phyloP scores from a whole-genome alignment of 2,329 filamentous ascomycete genomes.

The Monilinia fructicola region DNA sequence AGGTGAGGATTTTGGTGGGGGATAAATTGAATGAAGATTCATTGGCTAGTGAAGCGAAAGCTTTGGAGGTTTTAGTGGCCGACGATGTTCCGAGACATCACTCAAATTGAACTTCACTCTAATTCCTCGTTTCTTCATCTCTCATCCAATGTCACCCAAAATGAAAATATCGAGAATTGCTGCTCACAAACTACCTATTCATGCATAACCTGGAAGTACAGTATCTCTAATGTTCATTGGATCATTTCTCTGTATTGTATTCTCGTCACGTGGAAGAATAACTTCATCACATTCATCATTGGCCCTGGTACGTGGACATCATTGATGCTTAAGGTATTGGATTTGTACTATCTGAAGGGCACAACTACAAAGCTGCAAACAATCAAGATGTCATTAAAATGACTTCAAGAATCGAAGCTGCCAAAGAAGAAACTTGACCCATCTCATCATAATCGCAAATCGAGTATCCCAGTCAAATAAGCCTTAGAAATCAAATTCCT shows the following conservation, averaged over 20 bases:
- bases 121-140: background rate
- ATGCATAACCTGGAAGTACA: too few relatives aligned
- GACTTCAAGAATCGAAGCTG: constrained; percentile 14
- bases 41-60: constrained; percentile 14
- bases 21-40: background rate
- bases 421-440: constrained; percentile 18
- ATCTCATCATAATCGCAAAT: constrained; percentile 20
- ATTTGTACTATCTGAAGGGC: constrained; percentile 18
- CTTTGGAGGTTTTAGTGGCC: background rate
- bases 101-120: background rate
- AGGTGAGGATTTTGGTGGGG: constrained; percentile 14
- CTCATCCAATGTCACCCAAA: background rate
- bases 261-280: background rate
- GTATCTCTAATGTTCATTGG: background rate
- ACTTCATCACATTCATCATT: background rate
- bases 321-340: background rate
- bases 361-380: constrained; percentile 19
- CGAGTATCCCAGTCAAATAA: constrained; percentile 7
- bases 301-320: background rate
- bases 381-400: constrained; percentile 13
- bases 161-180: background rate
- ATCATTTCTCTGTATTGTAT: background rate
- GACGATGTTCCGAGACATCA: constrained; percentile 10
- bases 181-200: too few relatives aligned
- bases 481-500: background rate